Evolutionary conservation across 2,329 filamentous ascomycete species (phyloP), one percentile per base, ranked within the genome.

Genomic region (Aspergillaceae sp.): DNA sequence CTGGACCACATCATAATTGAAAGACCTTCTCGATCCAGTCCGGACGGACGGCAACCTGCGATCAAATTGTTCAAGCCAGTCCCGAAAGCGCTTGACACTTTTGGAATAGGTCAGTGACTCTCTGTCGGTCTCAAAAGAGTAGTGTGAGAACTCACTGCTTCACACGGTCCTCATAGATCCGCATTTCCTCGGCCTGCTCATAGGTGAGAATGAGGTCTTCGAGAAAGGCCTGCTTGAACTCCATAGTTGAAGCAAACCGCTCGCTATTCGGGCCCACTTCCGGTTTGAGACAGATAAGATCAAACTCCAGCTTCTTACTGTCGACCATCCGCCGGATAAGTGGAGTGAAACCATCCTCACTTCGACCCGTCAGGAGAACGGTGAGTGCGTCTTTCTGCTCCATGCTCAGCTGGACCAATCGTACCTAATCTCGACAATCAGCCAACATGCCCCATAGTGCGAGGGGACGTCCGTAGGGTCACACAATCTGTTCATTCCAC

Each of bases 401-500:
- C 74, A 86, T 86, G 63, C 84, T 90, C 46, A 96, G 73, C 58
- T 78, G 76, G 36, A 94, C 88, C 29, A 97, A 78, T 57, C 89
- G 79, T 45, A 75, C 66, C 70, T 73, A 54, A n/a, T 6, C 30
- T 9, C 48, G 48, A 53, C 28, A 42, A 52, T 63, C 51, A 62
- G 61, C 50, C 19, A 56, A 38, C 35, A 35, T 46, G 43, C 26
- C 34, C 19, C 29, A 43, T 10, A 35, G 27, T 27, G 34, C 19
- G 30, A 42, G 36, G 44, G 29, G 19, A 11, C 11, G 26, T 38
- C 47, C 40, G 30, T 45, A 44, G 42, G 36, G 33, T 81, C 83
- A 48, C 56, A 77, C 80, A 54, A 98, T 83, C 57, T 85, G 82
- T 62, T 97, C 91, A 61, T 97, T 97, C 92, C 92, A 98, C 86